Conservation (phyloP, 306 rosid species). For the Carpinus viminea region DNA sequence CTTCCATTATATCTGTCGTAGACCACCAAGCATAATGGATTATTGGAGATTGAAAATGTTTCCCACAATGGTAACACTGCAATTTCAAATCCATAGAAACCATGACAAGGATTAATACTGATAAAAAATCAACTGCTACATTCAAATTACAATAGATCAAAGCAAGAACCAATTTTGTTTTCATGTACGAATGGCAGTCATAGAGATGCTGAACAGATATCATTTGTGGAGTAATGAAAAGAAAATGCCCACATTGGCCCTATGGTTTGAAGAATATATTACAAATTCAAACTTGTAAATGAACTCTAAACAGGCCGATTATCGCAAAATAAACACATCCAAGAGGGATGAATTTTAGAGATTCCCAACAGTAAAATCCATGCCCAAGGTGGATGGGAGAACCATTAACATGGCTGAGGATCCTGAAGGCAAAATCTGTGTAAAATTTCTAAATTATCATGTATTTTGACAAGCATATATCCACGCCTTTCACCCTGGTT, state of each 20-base stretch:
- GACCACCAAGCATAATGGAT: constrained; percentile 3
- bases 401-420: neutral
- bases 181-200: neutral
- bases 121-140: neutral
- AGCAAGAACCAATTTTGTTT: neutral
- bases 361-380: neutral
- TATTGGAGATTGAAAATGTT: constrained; percentile 1
- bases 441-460: neutral
- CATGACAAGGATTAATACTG: neutral
- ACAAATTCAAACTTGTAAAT: neutral
- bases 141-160: neutral
- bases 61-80: neutral
- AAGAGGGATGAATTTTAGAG: neutral
- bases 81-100: neutral
- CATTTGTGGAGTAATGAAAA: neutral
- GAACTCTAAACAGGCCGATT: neutral
- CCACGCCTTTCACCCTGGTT: no score
- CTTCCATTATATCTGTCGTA: constrained; percentile 23
- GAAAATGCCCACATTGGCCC: neutral
- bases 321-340: neutral
- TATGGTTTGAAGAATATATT: neutral
- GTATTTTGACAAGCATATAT: neutral
- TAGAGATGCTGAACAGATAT: neutral
- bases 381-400: neutral
- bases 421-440: neutral